A percentile compares a stretch with the other conserved stretches of the same genome.
Conservation (phyloP, 2,329 filamentous ascomycete genomes). For the Beauveria pseudobassiana region DNA sequence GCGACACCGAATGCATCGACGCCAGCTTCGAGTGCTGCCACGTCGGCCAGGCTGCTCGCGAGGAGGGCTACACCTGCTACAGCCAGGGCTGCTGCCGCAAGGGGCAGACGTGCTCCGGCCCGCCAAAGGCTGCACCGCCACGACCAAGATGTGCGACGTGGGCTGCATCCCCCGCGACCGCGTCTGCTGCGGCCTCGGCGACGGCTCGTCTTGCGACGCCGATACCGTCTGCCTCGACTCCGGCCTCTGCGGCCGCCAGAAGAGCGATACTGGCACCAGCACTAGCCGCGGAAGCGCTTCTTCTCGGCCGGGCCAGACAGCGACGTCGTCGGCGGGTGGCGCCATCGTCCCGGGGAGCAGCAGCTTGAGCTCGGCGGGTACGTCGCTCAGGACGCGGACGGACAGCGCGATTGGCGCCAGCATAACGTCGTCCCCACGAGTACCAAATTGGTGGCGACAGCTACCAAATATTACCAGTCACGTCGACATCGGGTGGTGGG, state of each 20-base stretch:
- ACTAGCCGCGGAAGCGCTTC: background rate
- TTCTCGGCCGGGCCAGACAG: background rate
- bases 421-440: background rate
- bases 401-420: background rate
- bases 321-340: background rate
- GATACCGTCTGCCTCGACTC: background rate
- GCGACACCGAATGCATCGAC: constrained; percentile 7
- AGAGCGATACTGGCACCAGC: background rate
- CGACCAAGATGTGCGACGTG: constrained; percentile 4
- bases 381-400: background rate
- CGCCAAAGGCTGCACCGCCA: background rate
- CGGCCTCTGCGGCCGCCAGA: background rate
- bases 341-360: background rate
- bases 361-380: background rate
- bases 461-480: background rate
- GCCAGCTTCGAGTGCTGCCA: constrained; percentile 1
- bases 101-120: constrained; percentile 1
- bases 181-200: constrained; percentile 5
- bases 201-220: constrained; percentile 5
- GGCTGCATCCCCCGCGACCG: constrained; percentile 5
- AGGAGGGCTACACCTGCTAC: constrained; percentile 6
- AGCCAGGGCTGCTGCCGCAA: constrained; percentile 8
- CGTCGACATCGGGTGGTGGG: background rate
- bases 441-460: too few relatives aligned
- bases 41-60: constrained; percentile 4